A percentile compares a stretch with the other conserved stretches of the same genome.
phyloP scores from a whole-genome alignment of 1,139 yeast genomes.

The Yamadazyma spencermartinsiae region DNA sequence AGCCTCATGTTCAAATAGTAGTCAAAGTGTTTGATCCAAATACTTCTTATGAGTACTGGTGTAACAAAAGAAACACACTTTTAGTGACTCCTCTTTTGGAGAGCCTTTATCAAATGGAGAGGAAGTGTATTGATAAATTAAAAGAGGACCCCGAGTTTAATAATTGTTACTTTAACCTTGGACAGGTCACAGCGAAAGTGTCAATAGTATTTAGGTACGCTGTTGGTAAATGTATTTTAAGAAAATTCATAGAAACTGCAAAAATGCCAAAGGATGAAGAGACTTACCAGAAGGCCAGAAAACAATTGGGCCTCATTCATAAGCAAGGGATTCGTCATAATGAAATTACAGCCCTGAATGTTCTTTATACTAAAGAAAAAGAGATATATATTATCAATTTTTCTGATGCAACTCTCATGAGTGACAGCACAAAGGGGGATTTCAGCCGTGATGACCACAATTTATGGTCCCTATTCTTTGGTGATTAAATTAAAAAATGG shows the following conservation, averaged over 20 bases:
- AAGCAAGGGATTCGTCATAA: neutral
- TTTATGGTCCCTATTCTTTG: no score
- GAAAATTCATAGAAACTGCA: neutral
- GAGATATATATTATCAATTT: neutral
- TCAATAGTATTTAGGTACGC: neutral
- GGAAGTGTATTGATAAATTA: neutral
- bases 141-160: neutral
- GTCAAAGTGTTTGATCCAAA: neutral
- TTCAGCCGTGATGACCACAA: no score
- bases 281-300: neutral
- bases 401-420: no score
- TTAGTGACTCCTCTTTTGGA: neutral
- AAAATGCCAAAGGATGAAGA: constrained; percentile 1
- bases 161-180: neutral
- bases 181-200: neutral
- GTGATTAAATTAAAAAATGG: no score
- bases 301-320: neutral
- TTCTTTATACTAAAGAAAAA: neutral
- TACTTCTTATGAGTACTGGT: neutral
- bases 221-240: neutral
- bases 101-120: neutral
- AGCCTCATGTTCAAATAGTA: no score
- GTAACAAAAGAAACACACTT: no score
- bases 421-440: no score
- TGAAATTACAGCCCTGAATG: neutral